Conservation (phyloP, 345 rosid species). For the Syzygium grande region DNA sequence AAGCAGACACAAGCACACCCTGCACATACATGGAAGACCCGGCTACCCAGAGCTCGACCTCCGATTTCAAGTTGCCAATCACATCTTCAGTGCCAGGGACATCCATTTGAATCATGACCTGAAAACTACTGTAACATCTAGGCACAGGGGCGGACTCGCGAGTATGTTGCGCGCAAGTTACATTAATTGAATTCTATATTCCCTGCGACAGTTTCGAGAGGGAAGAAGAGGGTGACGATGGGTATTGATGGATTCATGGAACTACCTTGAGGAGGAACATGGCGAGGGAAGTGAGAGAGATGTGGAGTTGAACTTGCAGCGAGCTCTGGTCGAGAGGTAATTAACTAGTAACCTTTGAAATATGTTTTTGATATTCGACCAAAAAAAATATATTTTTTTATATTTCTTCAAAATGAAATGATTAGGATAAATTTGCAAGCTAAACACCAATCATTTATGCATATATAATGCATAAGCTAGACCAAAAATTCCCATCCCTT, state of each 20-base stretch:
- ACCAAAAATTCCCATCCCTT: too few species aligned
- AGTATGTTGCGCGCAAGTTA: neutral
- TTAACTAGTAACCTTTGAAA: too few species aligned
- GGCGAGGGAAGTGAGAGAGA: constrained; percentile 9
- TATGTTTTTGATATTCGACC: too few species aligned
- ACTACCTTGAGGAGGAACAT: constrained; percentile 71
- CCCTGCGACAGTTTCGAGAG: neutral
- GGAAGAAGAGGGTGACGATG: neutral
- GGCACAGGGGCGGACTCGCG: neutral
- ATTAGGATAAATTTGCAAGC: too few species aligned
- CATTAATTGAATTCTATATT: neutral
- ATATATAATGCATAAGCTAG: too few species aligned
- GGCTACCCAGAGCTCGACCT: neutral
- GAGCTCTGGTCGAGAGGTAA: neutral
- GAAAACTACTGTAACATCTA: neutral
- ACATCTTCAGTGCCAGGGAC: neutral
- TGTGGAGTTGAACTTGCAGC: neutral
- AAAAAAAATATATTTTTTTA: too few species aligned
- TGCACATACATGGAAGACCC: neutral
- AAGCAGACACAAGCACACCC: neutral
- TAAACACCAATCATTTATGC: too few species aligned
- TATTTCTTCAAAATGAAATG: too few species aligned
- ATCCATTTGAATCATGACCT: neutral
- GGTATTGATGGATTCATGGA: neutral
- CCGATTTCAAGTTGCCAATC: neutral